Percentiles rank a stretch among this genome's conserved stretches.
Evolutionary conservation across 345 rosid species (phyloP).

Genomic region (Eucalyptus coolabah): DNA sequence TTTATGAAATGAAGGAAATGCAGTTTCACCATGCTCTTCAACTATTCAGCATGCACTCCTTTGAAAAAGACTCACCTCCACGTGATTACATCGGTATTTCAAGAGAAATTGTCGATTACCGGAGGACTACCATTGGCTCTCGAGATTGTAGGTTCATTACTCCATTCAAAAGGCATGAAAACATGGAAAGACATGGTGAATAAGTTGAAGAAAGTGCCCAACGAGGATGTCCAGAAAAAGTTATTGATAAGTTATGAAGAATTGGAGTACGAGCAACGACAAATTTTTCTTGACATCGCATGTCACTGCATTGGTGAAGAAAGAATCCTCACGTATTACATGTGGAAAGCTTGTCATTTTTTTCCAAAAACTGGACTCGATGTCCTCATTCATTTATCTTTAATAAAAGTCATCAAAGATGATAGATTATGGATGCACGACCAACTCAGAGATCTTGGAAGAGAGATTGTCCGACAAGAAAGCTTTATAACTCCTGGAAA

Average conservation of each 20-base stretch:
- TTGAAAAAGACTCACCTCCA: not conserved
- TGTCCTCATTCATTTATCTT: not conserved
- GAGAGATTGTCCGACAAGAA: not conserved
- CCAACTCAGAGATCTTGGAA: not conserved
- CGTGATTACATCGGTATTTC: not conserved
- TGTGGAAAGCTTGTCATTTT: not conserved
- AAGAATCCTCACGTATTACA: not conserved
- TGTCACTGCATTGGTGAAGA: not conserved
- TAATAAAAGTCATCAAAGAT: not conserved
- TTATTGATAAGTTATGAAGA: not conserved
- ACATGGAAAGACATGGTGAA: not conserved
- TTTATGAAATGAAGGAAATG: not conserved
- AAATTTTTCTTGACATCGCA: not conserved
- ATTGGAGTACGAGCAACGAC: not conserved
- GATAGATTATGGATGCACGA: not conserved
- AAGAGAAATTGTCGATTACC: not conserved
- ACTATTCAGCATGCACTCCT: not conserved
- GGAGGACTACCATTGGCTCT: not conserved
- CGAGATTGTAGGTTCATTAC: not conserved
- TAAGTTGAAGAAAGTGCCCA: not conserved
- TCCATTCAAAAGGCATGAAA: not conserved
- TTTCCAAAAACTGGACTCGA: not conserved
- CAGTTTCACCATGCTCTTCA: not conserved
- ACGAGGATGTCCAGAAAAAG: not conserved
- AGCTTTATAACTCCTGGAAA: not conserved